Base-by-base conservation (phyloP, 306 rosid genomes). In the Dalbergia oliveri region DNA sequence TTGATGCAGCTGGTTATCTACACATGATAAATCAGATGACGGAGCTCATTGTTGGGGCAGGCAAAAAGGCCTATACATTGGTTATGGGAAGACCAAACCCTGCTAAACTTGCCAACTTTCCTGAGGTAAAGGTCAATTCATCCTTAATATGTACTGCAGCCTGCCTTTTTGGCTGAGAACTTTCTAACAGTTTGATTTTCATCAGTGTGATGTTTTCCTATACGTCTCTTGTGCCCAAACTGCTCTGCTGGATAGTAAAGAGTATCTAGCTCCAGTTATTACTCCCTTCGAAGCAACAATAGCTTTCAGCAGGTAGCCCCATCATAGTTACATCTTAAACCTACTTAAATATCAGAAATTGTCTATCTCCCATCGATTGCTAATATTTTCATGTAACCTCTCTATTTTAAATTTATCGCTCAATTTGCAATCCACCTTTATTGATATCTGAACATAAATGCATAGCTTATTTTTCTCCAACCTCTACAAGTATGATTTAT, bases 91-190 rank as follows among this genome's bases (percentile, higher is more conserved):
- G 72, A 88, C 97, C 97, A 69, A 94, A 92, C 83, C 97, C 98
- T 61, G 98, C 97, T 73, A 94, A 94, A 85, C 97, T 94, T 80
- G 97, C 98, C 49, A 94, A 94, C 89, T 94, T 92, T 74, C 97
- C 98, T 8, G 97, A 92, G 98, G 98, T 94, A 71, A 88, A 51
- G 47, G 82, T 56, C 53, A 18, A 70, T 74, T 58, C 53, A 50
- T 57, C 67, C 49, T 59, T 51, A 33, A 35, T 26, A 76, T 12
- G 62, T 61, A 37, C 9, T 11, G 41, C 61, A 51, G 41, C 66
- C 73, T 45, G 49, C 33, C 39, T 65, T 76, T 41, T n/a, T 61
- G 35, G 69, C 79, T 23, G 44, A 73, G 79, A 69, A 44, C 35
- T 77, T 72, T 44, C 83, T 76, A 73, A 51, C 59, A 9, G 33